Base-by-base conservation (phyloP, 768 basidiomycete genomes). In the Amanita inopinata region DNA sequence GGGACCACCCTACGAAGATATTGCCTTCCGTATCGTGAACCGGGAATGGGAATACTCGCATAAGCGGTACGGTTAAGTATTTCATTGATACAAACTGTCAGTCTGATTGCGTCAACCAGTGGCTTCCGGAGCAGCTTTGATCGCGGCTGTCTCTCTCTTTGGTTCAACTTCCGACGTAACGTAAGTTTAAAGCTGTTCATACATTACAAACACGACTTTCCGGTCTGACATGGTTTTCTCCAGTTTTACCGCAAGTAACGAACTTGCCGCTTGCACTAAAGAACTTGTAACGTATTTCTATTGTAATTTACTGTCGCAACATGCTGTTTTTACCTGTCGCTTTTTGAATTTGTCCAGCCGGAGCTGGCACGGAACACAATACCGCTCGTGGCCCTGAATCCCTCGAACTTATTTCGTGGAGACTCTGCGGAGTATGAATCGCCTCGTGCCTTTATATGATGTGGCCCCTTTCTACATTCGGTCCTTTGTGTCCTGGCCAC, bases 1-100 rank as follows among this genome's bases (percentile, higher is more conserved):
- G 22, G 96, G 96, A 5, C 93, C 94, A 39, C 94, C 94, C 0
- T 99, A 99, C 57, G 94, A 99, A 62, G 96, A 98, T 51, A 93
- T 98, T 48, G 96, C 96, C 5, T 99, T 99, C 69, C 76, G 90
- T 47, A 94, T 99, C 47, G 94, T 99, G 46, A 90, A 96, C 54
- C 76, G 90, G 41, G 92, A 96, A 60, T 99, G 96, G 96, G 96
- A 98, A 53, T 94, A 88, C 61, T 93, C 90, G 28, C 93, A 98
- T 56, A 96, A 94, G 69, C 78, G 90, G 89, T 88, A 58, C 41
- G 17, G 42, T 8, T 22, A 33, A 23, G 35, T 28, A 35, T 22
- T 12, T 27, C 12, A 35, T 24, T 43, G 14, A 35, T 9, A 22
- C 28, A 37, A 50, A 33, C 32, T 22, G 19, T 18, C 31, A 38